Conservation (phyloP, 257 asterid species). For the Linderniella brevidens region DNA sequence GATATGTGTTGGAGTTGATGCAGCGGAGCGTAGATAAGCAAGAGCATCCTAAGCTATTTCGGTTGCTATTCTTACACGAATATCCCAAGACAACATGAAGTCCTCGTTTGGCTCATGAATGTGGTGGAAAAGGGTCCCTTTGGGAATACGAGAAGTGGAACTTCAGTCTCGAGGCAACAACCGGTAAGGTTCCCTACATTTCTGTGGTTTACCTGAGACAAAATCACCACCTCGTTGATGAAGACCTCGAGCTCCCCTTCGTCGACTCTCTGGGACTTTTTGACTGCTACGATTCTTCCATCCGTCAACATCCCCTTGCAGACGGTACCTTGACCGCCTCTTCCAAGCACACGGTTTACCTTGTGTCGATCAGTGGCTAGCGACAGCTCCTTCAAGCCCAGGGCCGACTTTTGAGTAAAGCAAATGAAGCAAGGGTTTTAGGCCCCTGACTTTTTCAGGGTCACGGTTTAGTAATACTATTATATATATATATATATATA, state of each 20-base stretch:
- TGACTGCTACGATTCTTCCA: constrained; percentile 15
- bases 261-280: constrained; percentile 11
- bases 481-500: too few species aligned
- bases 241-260: constrained; percentile 8
- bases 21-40: constrained; percentile 20
- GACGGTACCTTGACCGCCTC: constrained; percentile 16
- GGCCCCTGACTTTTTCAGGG: too few species aligned
- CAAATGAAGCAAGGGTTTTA: too few species aligned
- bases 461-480: too few species aligned
- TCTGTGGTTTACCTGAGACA: constrained; percentile 16
- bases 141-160: constrained; percentile 14
- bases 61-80: constrained; percentile 14
- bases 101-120: constrained; percentile 17
- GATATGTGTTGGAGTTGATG: constrained; percentile 18
- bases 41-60: constrained; percentile 22
- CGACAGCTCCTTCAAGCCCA: constrained; percentile 14
- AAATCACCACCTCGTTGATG: constrained; percentile 15
- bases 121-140: constrained; percentile 14
- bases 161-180: constrained; percentile 18
- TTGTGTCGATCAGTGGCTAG: constrained; percentile 16
- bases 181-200: constrained; percentile 16
- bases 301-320: constrained; percentile 16
- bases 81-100: constrained; percentile 17
- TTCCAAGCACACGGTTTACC: constrained; percentile 14
- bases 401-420: too few species aligned